Base-by-base conservation (phyloP, 192 early-diverging fungal species). In the Powellomyces hirtus region DNA sequence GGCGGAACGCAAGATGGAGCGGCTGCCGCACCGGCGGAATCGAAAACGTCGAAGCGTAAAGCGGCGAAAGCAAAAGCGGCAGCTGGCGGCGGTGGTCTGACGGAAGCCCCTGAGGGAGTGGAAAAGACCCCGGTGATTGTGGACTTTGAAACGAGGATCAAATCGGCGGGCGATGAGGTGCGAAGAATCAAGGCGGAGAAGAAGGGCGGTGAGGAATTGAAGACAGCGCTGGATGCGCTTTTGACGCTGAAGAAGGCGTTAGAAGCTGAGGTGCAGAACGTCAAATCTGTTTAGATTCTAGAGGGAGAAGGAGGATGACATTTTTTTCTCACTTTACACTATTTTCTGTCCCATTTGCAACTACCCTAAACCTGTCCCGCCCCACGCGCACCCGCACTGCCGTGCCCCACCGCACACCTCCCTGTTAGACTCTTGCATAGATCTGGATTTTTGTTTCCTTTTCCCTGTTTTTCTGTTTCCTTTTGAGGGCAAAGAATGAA, bases 101-200 rank as follows among this genome's bases (percentile, higher is more conserved):
- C 75, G 20, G 59, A 73, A 31, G 33, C 70, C 14, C n/a, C 42
- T 38, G 71, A 45, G 63, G 77, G 38, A 62, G 77, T 53, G 64
- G 85, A 73, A 16, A 75, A 66, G 59, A 77, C 70, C 64, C 65
- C 26, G 62, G 81, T 64, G 64, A 74, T 86, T 22, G 24, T 81
- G 38, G 80, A 40, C 2, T 72, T 91, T 61, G 84, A 91, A 59
- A 77, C 72, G 29, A 36, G 63, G 73, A 78, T 88, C 59, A 83
- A 81, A 53, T 78, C 69, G 40, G 77, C 81, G 40, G 87, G 87
- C 1, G 80, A 79, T 33, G 70, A 73, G 35, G 88, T 89, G 4
- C 66, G 87, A 11, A 71, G 73, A 26, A 53, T 89, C 14, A 91
- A 89, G 74, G 61, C 79, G 6, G 84, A 79, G 60, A 86, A 88